These are phyloP conservation scores for Trametes cingulata DNA, from an alignment of 768 basidiomycete genomes.

Conservation along the genomic window DNA sequence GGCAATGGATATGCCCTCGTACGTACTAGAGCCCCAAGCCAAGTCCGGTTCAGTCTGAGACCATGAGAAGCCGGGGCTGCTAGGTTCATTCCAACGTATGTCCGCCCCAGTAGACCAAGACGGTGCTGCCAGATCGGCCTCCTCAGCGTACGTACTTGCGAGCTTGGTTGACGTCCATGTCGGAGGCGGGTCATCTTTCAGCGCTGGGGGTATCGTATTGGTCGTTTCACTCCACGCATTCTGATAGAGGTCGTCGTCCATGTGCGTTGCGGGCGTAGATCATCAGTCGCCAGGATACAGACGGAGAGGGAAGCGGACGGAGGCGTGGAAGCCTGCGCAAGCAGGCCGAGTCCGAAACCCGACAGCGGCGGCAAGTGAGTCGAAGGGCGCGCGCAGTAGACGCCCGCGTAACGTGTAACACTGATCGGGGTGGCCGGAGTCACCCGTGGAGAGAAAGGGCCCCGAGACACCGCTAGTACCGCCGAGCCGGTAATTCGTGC, in stretches of 20 bases:
- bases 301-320: background rate
- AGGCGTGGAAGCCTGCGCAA: background rate
- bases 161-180: constrained; percentile 21
- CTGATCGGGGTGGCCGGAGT: background rate
- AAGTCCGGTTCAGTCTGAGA: constrained; percentile 25
- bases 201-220: constrained; percentile 25
- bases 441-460: background rate
- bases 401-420: background rate
- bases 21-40: constrained; percentile 38
- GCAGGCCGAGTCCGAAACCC: background rate
- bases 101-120: constrained; percentile 54
- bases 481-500: constrained; percentile 1
- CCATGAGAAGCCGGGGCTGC: constrained; percentile 46
- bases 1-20: constrained; percentile 41
- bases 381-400: constrained; percentile 3
- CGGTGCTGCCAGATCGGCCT: constrained; percentile 57
- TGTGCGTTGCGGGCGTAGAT: constrained; percentile 30
- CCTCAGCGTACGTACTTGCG: constrained; percentile 38
- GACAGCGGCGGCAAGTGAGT: background rate
- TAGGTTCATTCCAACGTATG: constrained; percentile 51
- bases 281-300: constrained; percentile 11
- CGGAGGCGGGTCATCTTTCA: constrained; percentile 4
- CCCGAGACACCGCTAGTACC: constrained; percentile 6
- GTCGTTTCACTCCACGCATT: constrained; percentile 64
- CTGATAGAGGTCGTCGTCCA: constrained; percentile 82